Percentiles rank a stretch among this genome's conserved stretches.
These are phyloP conservation scores for Coemansia erecta DNA, from an alignment of 192 early-diverging fungal species.

Conservation along the genomic window DNA sequence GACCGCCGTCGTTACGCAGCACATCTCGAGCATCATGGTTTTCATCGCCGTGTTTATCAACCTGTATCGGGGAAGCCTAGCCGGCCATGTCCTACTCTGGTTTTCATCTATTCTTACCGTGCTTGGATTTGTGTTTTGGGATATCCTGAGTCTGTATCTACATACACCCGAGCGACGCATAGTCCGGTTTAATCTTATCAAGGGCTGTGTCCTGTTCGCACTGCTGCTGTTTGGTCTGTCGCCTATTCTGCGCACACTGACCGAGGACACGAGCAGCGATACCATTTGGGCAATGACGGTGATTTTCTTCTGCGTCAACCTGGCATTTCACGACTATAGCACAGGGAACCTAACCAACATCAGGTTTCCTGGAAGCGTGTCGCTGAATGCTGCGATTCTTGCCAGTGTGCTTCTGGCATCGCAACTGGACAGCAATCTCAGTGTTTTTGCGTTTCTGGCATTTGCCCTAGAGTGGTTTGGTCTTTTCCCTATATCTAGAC, in stretches of 20 bases:
- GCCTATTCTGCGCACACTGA: constrained; percentile 88
- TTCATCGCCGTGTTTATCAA: constrained; percentile 89
- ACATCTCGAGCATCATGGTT: constrained; percentile 78
- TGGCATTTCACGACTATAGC: constrained; percentile 88
- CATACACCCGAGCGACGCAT: constrained; percentile 43
- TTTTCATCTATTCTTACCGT: constrained; percentile 58
- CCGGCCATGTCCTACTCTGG: constrained; percentile 59
- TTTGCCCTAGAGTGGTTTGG: constrained; percentile 92
- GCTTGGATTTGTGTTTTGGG: constrained; percentile 73
- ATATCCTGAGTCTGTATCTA: constrained; percentile 36
- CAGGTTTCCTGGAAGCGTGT: constrained; percentile 90
- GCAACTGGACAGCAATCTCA: constrained; percentile 73
- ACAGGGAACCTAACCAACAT: constrained; percentile 42
- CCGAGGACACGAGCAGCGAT: constrained; percentile 83
- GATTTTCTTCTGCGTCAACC: constrained; percentile 77
- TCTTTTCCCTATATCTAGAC: constrained; percentile 88
- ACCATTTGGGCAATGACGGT: constrained; percentile 92
- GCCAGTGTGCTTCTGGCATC: constrained; percentile 91
- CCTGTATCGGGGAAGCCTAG: constrained; percentile 59
- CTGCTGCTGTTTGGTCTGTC: constrained; percentile 78
- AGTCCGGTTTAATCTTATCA: constrained; percentile 43
- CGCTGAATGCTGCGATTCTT: constrained; percentile 95
- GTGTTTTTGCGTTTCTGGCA: constrained; percentile 84
- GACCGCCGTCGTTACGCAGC: constrained; percentile 77
- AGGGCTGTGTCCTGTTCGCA: constrained; percentile 71